These are phyloP conservation scores for Calycina marina DNA, from an alignment of 2,329 filamentous ascomycete genomes.

Conservation along the genomic window DNA sequence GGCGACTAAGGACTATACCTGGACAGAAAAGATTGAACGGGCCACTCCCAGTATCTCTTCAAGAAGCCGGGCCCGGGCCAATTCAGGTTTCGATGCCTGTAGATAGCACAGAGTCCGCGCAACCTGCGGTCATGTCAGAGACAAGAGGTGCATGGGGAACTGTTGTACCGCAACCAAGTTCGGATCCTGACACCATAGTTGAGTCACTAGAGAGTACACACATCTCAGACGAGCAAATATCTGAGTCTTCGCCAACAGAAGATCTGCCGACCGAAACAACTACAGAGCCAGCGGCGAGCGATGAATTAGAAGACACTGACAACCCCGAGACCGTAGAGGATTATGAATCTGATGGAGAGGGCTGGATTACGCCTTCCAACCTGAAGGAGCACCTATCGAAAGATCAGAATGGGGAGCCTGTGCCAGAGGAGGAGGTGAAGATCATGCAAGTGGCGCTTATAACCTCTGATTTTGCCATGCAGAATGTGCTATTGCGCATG, in stretches of 20 bases:
- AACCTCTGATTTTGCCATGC: constrained; percentile 94
- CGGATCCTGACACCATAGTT: constrained; percentile 14
- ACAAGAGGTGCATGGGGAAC: constrained; percentile 17
- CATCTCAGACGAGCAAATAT: constrained; percentile 2
- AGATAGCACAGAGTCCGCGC: constrained; percentile 5
- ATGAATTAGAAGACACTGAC: constrained; percentile 1
- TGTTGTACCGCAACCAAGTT: constrained; percentile 10
- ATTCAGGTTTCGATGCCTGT: constrained; percentile 2
- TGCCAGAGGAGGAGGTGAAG: constrained; percentile 37
- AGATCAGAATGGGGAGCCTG: constrained; percentile 35
- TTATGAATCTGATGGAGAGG: constrained; percentile 41
- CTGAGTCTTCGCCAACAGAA: constrained; percentile 2
- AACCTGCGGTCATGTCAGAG: constrained; percentile 7
- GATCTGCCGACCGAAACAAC: constrained; percentile 4
- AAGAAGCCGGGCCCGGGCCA: constrained; percentile 14
- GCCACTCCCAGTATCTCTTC: constrained; percentile 28
- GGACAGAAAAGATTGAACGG: constrained; percentile 69
- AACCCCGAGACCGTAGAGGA: constrained; percentile 11
- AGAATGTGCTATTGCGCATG: constrained; percentile 89
- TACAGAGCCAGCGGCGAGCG: not conserved
- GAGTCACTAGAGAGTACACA: constrained; percentile 11
- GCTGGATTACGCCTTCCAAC: constrained; percentile 92
- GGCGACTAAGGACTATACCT: constrained; percentile 64
- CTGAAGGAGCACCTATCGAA: constrained; percentile 69
- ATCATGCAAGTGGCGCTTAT: constrained; percentile 79